Evolutionary conservation across 2,329 filamentous ascomycete genomes (phyloP), one percentile per base, ranked within the genome.

Genomic region (Malbranchea zuffiana): DNA sequence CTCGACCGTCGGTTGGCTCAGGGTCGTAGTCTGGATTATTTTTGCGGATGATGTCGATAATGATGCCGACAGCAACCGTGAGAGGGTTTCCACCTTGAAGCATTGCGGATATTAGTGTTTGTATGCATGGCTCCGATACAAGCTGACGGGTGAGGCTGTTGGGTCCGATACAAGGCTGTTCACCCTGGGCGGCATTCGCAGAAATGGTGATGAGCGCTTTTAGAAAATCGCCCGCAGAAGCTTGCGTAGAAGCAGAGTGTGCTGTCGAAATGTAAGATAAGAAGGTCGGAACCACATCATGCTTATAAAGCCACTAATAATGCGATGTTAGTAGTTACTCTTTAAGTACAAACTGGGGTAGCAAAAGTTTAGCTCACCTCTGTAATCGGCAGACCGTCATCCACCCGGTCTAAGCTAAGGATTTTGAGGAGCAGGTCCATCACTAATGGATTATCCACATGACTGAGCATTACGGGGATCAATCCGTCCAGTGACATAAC

Each of bases 141-240:
- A 98, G 72, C 61, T 98, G 86, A 26, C 90, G 79, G 4, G 90
- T 98, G 33, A 98, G 73, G 55, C 94, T 90, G 57, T 98, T 98
- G 3, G 90, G 90, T 3, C 90, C 90, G 55, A 98, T 96, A 52
- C 92, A 95, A n/a, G 88, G 90, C 56, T 95, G 87, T 53, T 98
- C 90, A 53, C 95, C 93, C 50, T 94, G 90, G 1, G 88, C 95
- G 3, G 90, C 90, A 54, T 98, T 98, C 43, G 90, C 90, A 1
- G 90, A 96, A 41, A 98, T 95, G 17, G 90, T 98, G 48, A 98
- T 96, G 55, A 98, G 95, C 27, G 90, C 90, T 60, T 98, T 98
- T 51, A 98, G 74, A 49, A 98, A 98, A 56, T 98, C 90, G 28
- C 90, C 90, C 1, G 90, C 90, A 0, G 90, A 92, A 0, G 90